Percentiles rank a stretch among this genome's conserved stretches.
These are phyloP conservation scores for Pseudophaeomoniella oleicola DNA, from an alignment of 2,329 filamentous ascomycete genomes.

Conservation along the genomic window DNA sequence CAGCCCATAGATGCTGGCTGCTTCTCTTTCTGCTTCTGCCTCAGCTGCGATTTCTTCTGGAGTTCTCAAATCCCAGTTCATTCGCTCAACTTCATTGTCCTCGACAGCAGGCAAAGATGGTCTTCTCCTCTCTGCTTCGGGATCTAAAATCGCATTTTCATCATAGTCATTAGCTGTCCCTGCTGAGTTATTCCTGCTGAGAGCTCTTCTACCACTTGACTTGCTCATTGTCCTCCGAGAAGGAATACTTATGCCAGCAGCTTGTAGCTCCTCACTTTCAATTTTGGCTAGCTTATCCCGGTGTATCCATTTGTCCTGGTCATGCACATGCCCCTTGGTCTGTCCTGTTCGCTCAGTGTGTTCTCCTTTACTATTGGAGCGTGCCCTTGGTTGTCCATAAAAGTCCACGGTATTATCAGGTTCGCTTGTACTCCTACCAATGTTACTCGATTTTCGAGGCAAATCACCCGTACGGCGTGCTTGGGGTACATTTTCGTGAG, in stretches of 20 bases:
- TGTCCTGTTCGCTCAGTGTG: slow-evolving; percentile 9
- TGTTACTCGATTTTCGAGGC: slow-evolving; percentile 18
- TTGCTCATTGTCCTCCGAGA: slow-evolving; percentile 21
- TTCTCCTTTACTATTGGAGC: slow-evolving; percentile 12
- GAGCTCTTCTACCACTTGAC: slow-evolving; percentile 19
- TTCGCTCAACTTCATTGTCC: slow-evolving; percentile 28
- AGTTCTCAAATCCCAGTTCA: slow-evolving; percentile 57
- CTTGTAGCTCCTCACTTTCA: slow-evolving; percentile 34
- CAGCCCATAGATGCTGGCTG: slow-evolving; percentile 36
- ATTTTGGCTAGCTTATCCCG: slow-evolving; percentile 35
- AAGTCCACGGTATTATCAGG: slow-evolving; percentile 21
- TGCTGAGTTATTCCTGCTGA: slow-evolving; percentile 21
- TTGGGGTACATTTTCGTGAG: not conserved
- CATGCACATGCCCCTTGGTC: slow-evolving; percentile 12
- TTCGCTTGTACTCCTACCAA: slow-evolving; percentile 23
- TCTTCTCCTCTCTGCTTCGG: slow-evolving; percentile 19
- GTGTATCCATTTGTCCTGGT: slow-evolving; percentile 32
- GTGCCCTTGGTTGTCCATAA: slow-evolving; percentile 15
- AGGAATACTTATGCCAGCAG: slow-evolving; percentile 28
- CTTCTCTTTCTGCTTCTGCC: slow-evolving; percentile 17
- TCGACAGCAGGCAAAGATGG: slow-evolving; percentile 19
- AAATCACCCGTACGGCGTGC: slow-evolving; percentile 13
- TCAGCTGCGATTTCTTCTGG: slow-evolving; percentile 61
- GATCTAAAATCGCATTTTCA: slow-evolving; percentile 18
- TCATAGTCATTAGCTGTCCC: slow-evolving; percentile 15